Conservation (phyloP, 2,329 filamentous ascomycete genomes). For the Grosmannia serpens region DNA sequence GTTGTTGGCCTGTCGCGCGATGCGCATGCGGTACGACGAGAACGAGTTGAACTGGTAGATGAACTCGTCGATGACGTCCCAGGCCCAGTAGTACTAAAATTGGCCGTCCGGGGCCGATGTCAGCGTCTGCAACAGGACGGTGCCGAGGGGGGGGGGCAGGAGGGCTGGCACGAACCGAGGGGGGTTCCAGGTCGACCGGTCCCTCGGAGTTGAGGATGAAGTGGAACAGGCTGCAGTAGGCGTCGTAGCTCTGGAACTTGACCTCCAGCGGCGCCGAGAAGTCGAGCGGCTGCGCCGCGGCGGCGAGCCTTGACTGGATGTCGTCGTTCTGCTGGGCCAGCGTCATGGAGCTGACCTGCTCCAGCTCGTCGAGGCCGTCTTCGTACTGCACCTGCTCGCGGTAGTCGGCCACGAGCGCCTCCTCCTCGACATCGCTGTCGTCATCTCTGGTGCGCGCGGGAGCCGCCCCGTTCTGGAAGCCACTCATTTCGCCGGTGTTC, state of each 20-base stretch:
- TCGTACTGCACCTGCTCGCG: slow-evolving; percentile 92
- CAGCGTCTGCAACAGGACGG: neutral
- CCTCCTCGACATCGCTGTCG: slow-evolving; percentile 92
- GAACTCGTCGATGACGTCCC: slow-evolving; percentile 99
- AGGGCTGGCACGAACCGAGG: slow-evolving; percentile 62
- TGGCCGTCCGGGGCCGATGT: neutral
- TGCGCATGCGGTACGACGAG: slow-evolving; percentile 88
- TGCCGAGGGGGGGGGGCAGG: slow-evolving; percentile 17
- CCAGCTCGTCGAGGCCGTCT: slow-evolving; percentile 71
- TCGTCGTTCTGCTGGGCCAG: slow-evolving; percentile 73
- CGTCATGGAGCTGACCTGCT: slow-evolving; percentile 57
- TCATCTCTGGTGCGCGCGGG: slow-evolving; percentile 54
- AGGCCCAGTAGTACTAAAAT: slow-evolving; percentile 96
- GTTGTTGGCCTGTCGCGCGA: slow-evolving; percentile 72
- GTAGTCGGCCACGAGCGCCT: slow-evolving; percentile 91
- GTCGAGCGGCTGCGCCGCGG: slow-evolving; percentile 88
- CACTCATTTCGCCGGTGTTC: slow-evolving; percentile 35
- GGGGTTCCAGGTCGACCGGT: slow-evolving; percentile 93
- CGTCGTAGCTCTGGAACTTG: slow-evolving; percentile 98
- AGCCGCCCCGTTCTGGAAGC: slow-evolving; percentile 49
- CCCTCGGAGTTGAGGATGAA: slow-evolving; percentile 98
- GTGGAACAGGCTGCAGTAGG: slow-evolving; percentile 98
- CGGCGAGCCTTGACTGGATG: slow-evolving; percentile 81
- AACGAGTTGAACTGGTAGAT: slow-evolving; percentile 99
- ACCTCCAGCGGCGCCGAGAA: slow-evolving; percentile 92